Base-by-base conservation (phyloP, 1,284 basidiomycete genomes). In the Apiotrichum sp. region DNA sequence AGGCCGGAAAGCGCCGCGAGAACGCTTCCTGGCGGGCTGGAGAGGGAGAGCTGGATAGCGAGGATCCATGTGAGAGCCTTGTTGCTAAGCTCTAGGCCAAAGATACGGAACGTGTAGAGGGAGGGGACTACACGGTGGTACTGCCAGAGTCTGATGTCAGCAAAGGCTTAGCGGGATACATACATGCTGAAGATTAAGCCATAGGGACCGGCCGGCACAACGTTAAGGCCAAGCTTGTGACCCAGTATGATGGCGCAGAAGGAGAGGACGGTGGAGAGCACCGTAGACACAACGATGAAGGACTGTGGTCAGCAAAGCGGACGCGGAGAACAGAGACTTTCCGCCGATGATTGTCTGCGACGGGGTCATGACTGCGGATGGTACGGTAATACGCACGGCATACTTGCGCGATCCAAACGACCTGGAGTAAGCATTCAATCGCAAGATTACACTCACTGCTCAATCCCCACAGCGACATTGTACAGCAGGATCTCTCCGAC, bases 321-420 rank as follows among this genome's bases (percentile, higher is more conserved):
- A 22, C 22, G 22, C 34, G 13, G 13, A 9, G 33, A 13, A 6
- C 7, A 22, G 22, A 22, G 22, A 22, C 22, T 22, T 22, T 22
- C 22, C 22, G 22, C 22, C 22, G 22, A 22, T 22, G 22, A 22
- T 22, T 22, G 22, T 3, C 33, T 46, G 31, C 9, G 10, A 11
- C n/a, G 9, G 32, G 9, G n/a, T 13, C 6, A 4, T 3, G n/a
- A 2, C 8, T 13, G 13, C 40, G 40, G 14, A 11, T 16, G 40
- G 11, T 14, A 13, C 40, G 29, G 13, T 10, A 11, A 36, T 14
- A 78, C 88, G 75, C 64, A 91, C 91, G n/a, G 88, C 88, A 75
- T 83, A 96, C 72, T 96, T 96, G 56, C 85, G 75, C 52, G 85
- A 86, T 2, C 93, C 93, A 68, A 93, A 95, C 41, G 85, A 83